A percentile compares a stretch with the other conserved stretches of the same genome.
These are phyloP conservation scores for Cryptosporidium viatorum DNA, from an alignment of 169 alveolate species.

Conservation along the genomic window DNA sequence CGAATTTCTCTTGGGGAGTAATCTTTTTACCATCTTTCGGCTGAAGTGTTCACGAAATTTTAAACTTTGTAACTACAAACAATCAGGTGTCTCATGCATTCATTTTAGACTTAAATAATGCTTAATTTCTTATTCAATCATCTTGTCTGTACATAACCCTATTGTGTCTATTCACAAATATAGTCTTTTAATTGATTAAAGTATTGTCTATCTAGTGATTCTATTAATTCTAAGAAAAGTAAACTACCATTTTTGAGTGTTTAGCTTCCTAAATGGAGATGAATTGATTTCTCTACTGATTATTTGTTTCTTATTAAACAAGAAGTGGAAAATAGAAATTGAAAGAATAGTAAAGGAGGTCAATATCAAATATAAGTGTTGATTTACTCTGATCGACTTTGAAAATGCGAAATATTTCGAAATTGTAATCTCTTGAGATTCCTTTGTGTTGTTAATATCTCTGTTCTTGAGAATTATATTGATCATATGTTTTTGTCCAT, in stretches of 20 bases:
- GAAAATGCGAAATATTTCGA: neutral
- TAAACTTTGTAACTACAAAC: neutral
- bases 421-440: neutral
- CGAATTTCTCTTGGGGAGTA: slow-evolving; percentile 17
- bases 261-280: slow-evolving; percentile 57
- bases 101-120: neutral
- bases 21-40: slow-evolving; percentile 63
- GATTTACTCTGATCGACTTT: neutral
- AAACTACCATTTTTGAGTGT: slow-evolving; percentile 3
- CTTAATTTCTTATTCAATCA: neutral
- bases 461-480: slow-evolving; percentile 5
- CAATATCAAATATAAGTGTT: neutral
- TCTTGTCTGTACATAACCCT: too few species aligned
- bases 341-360: neutral
- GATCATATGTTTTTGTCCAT: slow-evolving; percentile 13
- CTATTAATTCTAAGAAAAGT: neutral
- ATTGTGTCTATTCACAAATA: too few species aligned
- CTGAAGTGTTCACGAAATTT: slow-evolving; percentile 19
- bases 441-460: neutral
- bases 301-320: neutral
- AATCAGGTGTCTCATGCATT: slow-evolving; percentile 54
- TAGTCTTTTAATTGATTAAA: too few species aligned
- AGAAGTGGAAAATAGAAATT: neutral
- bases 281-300: neutral
- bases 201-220: too few species aligned